These are phyloP conservation scores for Salix arbutifolia DNA, from an alignment of 345 rosid species.

Conservation along the genomic window DNA sequence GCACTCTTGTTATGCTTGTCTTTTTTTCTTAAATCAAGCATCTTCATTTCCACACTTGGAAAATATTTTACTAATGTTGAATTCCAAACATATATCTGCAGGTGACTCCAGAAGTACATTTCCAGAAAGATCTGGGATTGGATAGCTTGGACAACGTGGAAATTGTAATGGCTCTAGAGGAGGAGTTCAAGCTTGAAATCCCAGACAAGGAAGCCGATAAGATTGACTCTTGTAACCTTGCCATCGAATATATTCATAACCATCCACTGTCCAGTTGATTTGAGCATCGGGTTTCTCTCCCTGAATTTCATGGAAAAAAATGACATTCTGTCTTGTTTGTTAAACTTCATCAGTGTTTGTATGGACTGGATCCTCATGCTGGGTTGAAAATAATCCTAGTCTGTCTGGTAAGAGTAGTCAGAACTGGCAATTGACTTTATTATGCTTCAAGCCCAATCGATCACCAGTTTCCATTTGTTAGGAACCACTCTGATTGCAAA, in stretches of 20 bases:
- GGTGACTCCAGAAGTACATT: slow-evolving; percentile 80
- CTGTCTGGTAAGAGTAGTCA: slow-evolving; percentile 19
- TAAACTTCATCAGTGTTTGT: slow-evolving; percentile 5
- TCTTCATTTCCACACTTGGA: not conserved
- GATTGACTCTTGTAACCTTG: slow-evolving; percentile 77
- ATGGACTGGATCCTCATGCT: slow-evolving; percentile 18
- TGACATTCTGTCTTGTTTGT: slow-evolving; percentile 1
- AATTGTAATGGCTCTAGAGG: slow-evolving; percentile 94
- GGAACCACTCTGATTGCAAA: not conserved
- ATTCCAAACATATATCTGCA: slow-evolving; percentile 18
- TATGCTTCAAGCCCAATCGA: not conserved
- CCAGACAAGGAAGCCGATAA: slow-evolving; percentile 94
- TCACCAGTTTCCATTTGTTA: not conserved
- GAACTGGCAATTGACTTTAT: slow-evolving; percentile 7
- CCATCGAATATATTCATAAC: slow-evolving; percentile 77
- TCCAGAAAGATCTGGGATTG: slow-evolving; percentile 81
- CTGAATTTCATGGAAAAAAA: slow-evolving; percentile 13
- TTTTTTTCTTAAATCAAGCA: not conserved
- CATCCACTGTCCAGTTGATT: slow-evolving; percentile 77
- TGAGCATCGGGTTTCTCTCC: not conserved
- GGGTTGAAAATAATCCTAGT: slow-evolving; percentile 32
- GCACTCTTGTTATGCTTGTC: not conserved
- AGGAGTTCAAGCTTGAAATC: slow-evolving; percentile 92
- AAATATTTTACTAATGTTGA: not conserved
- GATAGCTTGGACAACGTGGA: slow-evolving; percentile 93